Evolutionary conservation across 2,329 filamentous ascomycete genomes (phyloP), one percentile per base, ranked within the genome.

Genomic region (Alternaria solani): DNA sequence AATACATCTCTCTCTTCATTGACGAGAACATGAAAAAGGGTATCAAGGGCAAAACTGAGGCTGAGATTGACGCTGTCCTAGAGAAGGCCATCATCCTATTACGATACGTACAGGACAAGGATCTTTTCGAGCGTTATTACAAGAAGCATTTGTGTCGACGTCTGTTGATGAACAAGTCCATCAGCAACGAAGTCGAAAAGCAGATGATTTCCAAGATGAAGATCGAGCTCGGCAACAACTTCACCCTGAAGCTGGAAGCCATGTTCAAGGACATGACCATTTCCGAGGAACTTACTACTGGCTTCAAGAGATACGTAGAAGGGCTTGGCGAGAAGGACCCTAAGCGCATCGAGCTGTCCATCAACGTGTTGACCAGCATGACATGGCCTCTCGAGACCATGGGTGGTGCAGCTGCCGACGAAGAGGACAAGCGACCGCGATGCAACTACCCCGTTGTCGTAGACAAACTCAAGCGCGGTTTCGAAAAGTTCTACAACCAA

Each of bases 121-220:
- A 99, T 75, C 85, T 96, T 68, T 97, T 99, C 72, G 94, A 99
- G 81, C 88, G 91, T 5, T 99, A 99, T 79, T 98, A 99, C 83
- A 97, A 98, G 83, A 96, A 96, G 76, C 95, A 99, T 79, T 85
- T 99, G 25, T 94, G 92, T 44, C 90, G 92, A 61, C 89, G 95
- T 52, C 82, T 99, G 42, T 83, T 99, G 18, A 92, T 95, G 80
- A 92, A 90, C 75, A 96, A 95, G 71, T 94, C 93, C 0, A 90
- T 96, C 68, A 96, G 92, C 75, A 90, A 92, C 65, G 94, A 97
- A 72, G 92, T 93, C 1, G 95, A 99, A 80, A 94, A 94, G 76
- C 91, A 95, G 72, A 96, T 99, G 87, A 95, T 99, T 53, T 91
- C 90, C 0, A 91, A 94, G 65, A 97, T 99, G 93, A 98, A 97